A percentile compares a stretch with the other conserved stretches of the same genome.
Evolutionary conservation across 2,329 filamentous ascomycete genomes (phyloP).

Genomic region (Scedosporium aurantiacum): DNA sequence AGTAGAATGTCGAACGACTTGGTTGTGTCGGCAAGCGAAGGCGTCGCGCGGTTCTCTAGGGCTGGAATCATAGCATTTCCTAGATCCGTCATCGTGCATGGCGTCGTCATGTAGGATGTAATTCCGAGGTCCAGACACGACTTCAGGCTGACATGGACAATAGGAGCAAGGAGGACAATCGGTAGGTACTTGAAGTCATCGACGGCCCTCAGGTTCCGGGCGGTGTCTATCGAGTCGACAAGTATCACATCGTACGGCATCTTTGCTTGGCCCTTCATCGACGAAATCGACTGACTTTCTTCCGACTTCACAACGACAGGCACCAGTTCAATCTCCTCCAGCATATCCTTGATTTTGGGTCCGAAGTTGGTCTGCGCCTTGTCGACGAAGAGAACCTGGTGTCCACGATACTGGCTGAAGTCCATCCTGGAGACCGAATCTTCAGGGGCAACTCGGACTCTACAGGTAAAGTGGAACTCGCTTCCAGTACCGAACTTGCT

Average conservation of each 20-base stretch:
- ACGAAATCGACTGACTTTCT: slow-evolving; percentile 48
- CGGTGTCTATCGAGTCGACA: slow-evolving; percentile 86
- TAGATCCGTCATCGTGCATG: slow-evolving; percentile 85
- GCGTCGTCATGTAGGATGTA: slow-evolving; percentile 98
- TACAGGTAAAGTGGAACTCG: slow-evolving; percentile 93
- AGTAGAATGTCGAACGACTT: slow-evolving; percentile 92
- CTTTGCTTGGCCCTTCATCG: slow-evolving; percentile 40
- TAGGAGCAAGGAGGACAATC: slow-evolving; percentile 80
- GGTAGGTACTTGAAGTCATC: slow-evolving; percentile 98
- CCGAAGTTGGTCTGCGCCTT: slow-evolving; percentile 73
- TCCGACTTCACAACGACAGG: slow-evolving; percentile 78
- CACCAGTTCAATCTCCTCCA: slow-evolving; percentile 66
- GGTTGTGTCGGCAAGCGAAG: slow-evolving; percentile 83
- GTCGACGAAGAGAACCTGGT: slow-evolving; percentile 90
- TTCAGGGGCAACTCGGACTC: slow-evolving; percentile 71
- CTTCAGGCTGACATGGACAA: slow-evolving; percentile 85
- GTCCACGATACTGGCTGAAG: slow-evolving; percentile 80
- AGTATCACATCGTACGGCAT: slow-evolving; percentile 89
- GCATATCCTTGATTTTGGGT: slow-evolving; percentile 65
- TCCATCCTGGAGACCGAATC: slow-evolving; percentile 62
- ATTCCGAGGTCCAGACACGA: slow-evolving; percentile 90
- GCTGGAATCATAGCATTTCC: slow-evolving; percentile 95
- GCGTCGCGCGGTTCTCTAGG: slow-evolving; percentile 83
- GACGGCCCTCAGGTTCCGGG: slow-evolving; percentile 70
- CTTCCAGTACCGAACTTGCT: slow-evolving; percentile 86